Base-by-base conservation (phyloP, 1,284 basidiomycete species). In the Caloboletus inedulis region DNA sequence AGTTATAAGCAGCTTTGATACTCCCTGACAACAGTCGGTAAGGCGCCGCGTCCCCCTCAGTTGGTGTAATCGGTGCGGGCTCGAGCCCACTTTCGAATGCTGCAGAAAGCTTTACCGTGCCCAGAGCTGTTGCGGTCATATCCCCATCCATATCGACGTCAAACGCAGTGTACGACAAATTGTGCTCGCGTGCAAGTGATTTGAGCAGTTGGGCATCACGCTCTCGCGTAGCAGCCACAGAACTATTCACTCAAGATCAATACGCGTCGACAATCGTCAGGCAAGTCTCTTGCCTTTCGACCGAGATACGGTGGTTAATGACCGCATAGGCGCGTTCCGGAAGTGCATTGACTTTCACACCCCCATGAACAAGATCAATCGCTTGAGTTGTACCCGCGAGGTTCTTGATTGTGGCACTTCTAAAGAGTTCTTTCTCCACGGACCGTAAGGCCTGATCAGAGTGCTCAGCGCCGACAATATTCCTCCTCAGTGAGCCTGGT, bases 311-410 rank as follows among this genome's bases (percentile, higher is more conserved):
- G 39, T 66, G 66, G 62, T 86, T 84, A 43, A 85, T 65, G 4
- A 80, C 69, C 2, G 79, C 79, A 59, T 70, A 74, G 0, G 75
- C 78, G 19, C 71, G 70, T 61, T 84, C 83, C 1, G 82, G 82
- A 9, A 84, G 72, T 1, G 81, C 82, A 52, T 84, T 85, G 39
- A 74, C 70, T 68, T 85, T 86, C 45, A 85, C 78, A 4, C 84
- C 84, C 1, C 83, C 84, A 10, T 69, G 61, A 37, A 85, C 73
- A 7, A 86, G 63, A 61, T 84, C 81, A 36, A 81, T 74, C 2
- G 84, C 84, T 59, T 84, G 83, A 1, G 83, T 83, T 1, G 84
- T 84, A 36, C 74, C 72, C 16, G 80, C 61, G 7, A 68, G 64
- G 23, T 34, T 62, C 42, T 54, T 61, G 59, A 72, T 64, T 8